Conservation (phyloP, 2,329 filamentous ascomycete species). For the Amphichorda felina region DNA sequence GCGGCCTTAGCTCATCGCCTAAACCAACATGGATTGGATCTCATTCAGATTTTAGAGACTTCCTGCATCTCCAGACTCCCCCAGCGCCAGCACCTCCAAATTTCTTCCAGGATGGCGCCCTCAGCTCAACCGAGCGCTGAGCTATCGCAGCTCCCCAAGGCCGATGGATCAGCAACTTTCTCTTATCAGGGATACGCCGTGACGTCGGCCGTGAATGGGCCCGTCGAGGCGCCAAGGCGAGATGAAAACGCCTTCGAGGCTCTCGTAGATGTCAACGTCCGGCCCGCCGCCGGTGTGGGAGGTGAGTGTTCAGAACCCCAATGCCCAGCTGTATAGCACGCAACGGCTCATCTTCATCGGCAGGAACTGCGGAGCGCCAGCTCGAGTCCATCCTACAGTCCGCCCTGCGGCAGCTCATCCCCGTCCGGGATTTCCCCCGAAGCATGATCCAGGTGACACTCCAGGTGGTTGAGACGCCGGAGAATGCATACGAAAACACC, state of each 20-base stretch:
- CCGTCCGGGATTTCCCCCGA: conserved; percentile 64
- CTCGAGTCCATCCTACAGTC: conserved; percentile 66
- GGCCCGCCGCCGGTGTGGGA: conserved; percentile 75
- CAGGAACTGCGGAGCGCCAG: conserved; percentile 65
- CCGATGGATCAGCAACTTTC: conserved; percentile 73
- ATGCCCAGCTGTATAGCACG: background rate
- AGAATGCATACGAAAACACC: conserved; percentile 51
- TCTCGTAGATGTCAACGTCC: conserved; percentile 77
- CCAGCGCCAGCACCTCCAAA: too few relatives aligned
- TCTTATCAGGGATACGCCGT: conserved; percentile 67
- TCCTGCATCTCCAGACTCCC: too few relatives aligned
- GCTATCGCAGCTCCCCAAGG: conserved; percentile 50
- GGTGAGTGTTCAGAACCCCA: conserved; percentile 32
- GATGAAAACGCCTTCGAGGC: conserved; percentile 92
- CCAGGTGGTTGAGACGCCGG: conserved; percentile 60
- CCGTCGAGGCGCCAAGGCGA: conserved; percentile 76
- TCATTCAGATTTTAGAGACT: too few relatives aligned
- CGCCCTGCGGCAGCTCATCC: conserved; percentile 61
- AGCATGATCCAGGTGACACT: conserved; percentile 70
- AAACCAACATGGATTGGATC: too few relatives aligned
- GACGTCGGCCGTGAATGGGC: conserved; percentile 80
- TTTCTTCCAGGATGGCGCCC: conserved; percentile 25
- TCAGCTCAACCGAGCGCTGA: conserved; percentile 36
- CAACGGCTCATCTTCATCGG: background rate
- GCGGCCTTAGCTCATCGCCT: too few relatives aligned